Conservation (phyloP, 2,329 filamentous ascomycete genomes). For the Penicillium sp. region DNA sequence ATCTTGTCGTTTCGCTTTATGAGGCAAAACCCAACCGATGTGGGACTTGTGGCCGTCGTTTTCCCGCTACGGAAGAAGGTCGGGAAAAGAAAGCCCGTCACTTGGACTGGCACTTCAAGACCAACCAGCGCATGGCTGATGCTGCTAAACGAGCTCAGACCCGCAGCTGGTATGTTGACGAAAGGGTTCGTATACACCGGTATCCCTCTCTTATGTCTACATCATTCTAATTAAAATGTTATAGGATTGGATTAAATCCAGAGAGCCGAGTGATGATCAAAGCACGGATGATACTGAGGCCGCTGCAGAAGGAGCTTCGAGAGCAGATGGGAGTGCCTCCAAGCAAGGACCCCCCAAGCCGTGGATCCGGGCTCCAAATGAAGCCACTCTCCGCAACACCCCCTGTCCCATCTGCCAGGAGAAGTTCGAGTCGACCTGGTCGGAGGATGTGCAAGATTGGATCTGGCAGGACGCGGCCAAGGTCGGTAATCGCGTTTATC, state of each 20-base stretch:
- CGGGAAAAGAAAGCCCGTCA: slow-evolving; percentile 83
- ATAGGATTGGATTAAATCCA: slow-evolving; percentile 84
- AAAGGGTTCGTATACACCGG: slow-evolving; percentile 57
- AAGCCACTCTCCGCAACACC: slow-evolving; percentile 66
- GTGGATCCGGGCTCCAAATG: slow-evolving; percentile 80
- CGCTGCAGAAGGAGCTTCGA: slow-evolving; percentile 39
- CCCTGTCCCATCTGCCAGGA: slow-evolving; percentile 94
- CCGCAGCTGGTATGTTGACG: slow-evolving; percentile 90
- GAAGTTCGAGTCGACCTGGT: slow-evolving; percentile 86
- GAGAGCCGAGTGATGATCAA: slow-evolving; percentile 68
- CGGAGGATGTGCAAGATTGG: slow-evolving; percentile 90
- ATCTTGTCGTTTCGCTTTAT: slow-evolving; percentile 70
- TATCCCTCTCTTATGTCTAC: slow-evolving; percentile 2
- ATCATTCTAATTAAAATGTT: slow-evolving; percentile 18
- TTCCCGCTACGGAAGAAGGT: slow-evolving; percentile 70
- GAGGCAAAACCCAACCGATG: slow-evolving; percentile 81
- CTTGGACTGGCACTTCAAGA: slow-evolving; percentile 97
- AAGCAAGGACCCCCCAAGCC: slow-evolving; percentile 58
- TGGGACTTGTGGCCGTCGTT: slow-evolving; percentile 84
- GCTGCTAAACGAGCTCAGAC: slow-evolving; percentile 81
- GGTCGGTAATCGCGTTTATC: slow-evolving; percentile 75
- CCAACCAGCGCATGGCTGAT: slow-evolving; percentile 83
- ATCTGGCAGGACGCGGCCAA: slow-evolving; percentile 88
- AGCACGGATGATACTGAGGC: slow-evolving; percentile 41
- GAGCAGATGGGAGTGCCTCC: slow-evolving; percentile 37